A percentile compares a stretch with the other conserved stretches of the same genome.
Evolutionary conservation across 345 rosid species (phyloP).

Genomic region (Eutrema heterophyllum): DNA sequence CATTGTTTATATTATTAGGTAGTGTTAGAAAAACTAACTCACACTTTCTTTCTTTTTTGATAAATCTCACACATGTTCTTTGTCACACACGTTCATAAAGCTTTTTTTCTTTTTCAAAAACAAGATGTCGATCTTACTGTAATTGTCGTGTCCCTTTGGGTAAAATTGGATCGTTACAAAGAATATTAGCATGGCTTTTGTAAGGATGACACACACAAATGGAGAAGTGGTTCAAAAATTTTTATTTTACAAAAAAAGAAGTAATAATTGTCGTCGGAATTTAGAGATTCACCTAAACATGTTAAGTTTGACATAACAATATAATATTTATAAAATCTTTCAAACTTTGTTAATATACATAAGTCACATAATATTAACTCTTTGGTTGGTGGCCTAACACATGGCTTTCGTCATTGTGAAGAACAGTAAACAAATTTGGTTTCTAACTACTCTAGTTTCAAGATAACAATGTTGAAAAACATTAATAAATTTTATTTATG

Average conservation of each 20-base stretch:
- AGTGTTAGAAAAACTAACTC: not conserved
- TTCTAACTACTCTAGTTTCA: constrained; percentile 25
- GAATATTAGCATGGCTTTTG: too few species aligned
- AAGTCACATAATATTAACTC: constrained; percentile 21
- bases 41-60: not conserved
- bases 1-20: not conserved
- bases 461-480: not conserved
- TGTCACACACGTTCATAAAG: not conserved
- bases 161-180: too few species aligned
- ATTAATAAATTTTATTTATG: not conserved
- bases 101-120: not conserved
- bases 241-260: too few species aligned
- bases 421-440: constrained; percentile 29
- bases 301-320: constrained; percentile 19
- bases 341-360: constrained; percentile 15
- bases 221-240: too few species aligned
- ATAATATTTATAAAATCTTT: not conserved
- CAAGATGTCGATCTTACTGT: not conserved
- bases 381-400: constrained; percentile 37
- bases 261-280: too few species aligned
- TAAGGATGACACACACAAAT: too few species aligned
- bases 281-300: constrained; percentile 6
- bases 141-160: too few species aligned
- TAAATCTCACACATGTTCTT: not conserved
- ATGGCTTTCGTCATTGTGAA: constrained; percentile 13